These are phyloP conservation scores for Hydnomerulius pinastri DNA, from an alignment of 768 basidiomycete genomes.

Conservation along the genomic window DNA sequence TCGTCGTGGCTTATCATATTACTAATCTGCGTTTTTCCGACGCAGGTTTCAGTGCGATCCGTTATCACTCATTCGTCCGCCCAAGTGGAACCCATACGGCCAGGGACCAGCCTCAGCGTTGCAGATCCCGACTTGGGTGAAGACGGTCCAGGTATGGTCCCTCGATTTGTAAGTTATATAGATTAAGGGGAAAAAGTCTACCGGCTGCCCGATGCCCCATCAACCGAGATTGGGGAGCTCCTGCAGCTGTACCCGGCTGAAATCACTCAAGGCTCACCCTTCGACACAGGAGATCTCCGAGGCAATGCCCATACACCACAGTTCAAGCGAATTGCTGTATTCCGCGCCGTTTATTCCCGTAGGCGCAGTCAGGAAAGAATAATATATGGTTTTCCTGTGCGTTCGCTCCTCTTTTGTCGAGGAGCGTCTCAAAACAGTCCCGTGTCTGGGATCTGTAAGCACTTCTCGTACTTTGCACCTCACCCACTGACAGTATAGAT, in stretches of 20 bases:
- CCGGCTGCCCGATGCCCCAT: conserved; percentile 28
- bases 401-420: neutral
- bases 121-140: no score
- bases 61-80: no score
- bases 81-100: no score
- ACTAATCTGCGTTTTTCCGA: no score
- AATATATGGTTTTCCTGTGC: conserved; percentile 34
- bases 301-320: conserved; percentile 48
- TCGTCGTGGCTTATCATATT: no score
- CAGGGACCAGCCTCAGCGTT: no score
- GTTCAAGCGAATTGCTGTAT: conserved; percentile 49
- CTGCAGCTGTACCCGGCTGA: conserved; percentile 36
- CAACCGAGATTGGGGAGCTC: conserved; percentile 25
- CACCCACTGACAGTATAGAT: neutral
- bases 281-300: conserved; percentile 42
- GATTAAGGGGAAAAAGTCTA: no score
- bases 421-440: conserved; percentile 42
- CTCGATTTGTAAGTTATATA: no score
- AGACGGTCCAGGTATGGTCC: no score
- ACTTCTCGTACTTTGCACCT: neutral
- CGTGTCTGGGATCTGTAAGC: conserved; percentile 45
- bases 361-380: conserved; percentile 36
- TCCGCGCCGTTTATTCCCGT: conserved; percentile 49
- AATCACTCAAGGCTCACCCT: conserved; percentile 50
- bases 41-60: no score